phyloP scores from a whole-genome alignment of 192 early-diverging fungal genomes.

The Chytriomyces hyalinus region DNA sequence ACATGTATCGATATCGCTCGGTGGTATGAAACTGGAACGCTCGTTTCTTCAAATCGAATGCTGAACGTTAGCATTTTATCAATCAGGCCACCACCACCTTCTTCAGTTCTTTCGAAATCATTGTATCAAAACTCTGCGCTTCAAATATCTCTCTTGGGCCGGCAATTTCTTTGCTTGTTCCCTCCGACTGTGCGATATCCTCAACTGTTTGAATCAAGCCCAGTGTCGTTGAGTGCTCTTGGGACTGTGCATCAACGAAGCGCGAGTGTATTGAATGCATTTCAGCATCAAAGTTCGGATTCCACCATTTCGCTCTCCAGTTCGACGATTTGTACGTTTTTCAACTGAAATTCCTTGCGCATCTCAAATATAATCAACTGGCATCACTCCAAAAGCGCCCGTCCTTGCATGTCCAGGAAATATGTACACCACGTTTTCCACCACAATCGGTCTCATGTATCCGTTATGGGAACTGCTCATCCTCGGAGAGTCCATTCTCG shows the following conservation, averaged over 20 bases:
- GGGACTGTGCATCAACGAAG: too few species aligned
- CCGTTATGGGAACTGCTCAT: conserved; percentile 94
- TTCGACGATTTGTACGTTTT: neutral
- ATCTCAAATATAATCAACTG: neutral
- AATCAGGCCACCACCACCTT: conserved; percentile 54
- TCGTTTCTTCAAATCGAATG: neutral
- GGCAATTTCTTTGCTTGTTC: conserved; percentile 32
- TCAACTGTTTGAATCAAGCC: conserved; percentile 59
- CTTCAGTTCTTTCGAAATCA: conserved; percentile 34
- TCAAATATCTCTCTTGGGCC: conserved; percentile 46
- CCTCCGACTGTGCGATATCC: conserved; percentile 65
- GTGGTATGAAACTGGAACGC: conserved; percentile 60
- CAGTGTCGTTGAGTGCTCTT: too few species aligned
- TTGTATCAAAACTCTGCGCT: conserved; percentile 39
- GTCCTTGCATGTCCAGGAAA: conserved; percentile 58
- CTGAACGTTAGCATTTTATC: neutral
- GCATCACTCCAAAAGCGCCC: conserved; percentile 56
- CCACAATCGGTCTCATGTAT: conserved; percentile 82
- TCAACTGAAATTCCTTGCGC: neutral
- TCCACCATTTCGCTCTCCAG: conserved; percentile 58
- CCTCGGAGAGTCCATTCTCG: conserved; percentile 86
- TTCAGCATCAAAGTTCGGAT: too few species aligned
- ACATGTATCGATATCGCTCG: conserved; percentile 79
- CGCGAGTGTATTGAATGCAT: too few species aligned
- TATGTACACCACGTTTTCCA: conserved; percentile 78